These are phyloP conservation scores for Aureobasidium zeae DNA, from an alignment of 2,329 filamentous ascomycete species.

Conservation along the genomic window DNA sequence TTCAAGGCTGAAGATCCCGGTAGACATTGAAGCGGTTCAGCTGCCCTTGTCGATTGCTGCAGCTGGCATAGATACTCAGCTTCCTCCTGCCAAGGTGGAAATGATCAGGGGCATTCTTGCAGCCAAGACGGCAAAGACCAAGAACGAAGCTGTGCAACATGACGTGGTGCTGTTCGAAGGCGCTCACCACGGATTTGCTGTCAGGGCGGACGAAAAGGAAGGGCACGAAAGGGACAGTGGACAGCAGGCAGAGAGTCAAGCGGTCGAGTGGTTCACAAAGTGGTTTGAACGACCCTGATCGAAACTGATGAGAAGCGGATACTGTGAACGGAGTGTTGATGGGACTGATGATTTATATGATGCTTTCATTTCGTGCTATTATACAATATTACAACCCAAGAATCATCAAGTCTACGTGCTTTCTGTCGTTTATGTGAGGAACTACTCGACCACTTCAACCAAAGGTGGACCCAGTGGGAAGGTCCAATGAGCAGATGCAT, in stretches of 20 bases:
- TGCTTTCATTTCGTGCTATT: conserved; percentile 4
- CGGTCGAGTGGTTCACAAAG: conserved; percentile 30
- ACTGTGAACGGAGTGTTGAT: too few species aligned
- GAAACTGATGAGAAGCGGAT: too few species aligned
- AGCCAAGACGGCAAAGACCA: conserved; percentile 27
- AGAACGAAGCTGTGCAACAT: conserved; percentile 27
- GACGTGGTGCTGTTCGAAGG: conserved; percentile 32
- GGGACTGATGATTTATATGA: neutral
- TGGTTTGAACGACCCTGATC: conserved; percentile 30
- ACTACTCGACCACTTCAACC: neutral
- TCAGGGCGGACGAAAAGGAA: conserved; percentile 28
- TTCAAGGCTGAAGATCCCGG: conserved; percentile 26
- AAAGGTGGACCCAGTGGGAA: neutral
- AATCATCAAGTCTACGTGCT: neutral
- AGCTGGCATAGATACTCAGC: conserved; percentile 24
- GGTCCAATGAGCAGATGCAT: neutral
- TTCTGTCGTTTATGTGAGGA: neutral
- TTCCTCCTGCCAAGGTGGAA: conserved; percentile 26
- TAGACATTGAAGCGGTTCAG: conserved; percentile 28
- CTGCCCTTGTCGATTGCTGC: conserved; percentile 30
- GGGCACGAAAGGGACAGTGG: conserved; percentile 26
- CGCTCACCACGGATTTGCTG: conserved; percentile 31
- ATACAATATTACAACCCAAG: conserved; percentile 13
- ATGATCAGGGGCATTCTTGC: conserved; percentile 27
- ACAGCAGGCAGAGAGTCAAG: conserved; percentile 31